Conservation (phyloP, 2,329 filamentous ascomycete species). For the Ceratocystis eucalypticola region DNA sequence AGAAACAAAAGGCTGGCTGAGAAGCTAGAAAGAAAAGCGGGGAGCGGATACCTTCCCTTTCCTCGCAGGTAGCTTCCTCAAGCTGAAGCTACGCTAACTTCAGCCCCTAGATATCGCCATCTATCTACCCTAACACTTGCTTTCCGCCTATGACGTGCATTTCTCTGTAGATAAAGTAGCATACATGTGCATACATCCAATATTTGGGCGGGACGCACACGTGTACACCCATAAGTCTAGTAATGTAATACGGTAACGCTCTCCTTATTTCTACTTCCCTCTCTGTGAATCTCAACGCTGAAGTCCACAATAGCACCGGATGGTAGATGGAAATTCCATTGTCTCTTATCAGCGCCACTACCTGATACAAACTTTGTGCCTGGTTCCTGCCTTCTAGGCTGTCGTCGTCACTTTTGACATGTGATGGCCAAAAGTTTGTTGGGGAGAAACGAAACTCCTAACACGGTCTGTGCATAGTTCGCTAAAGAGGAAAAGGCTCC, state of each 20-base stretch:
- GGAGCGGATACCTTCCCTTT: too few relatives aligned
- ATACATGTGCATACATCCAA: neutral
- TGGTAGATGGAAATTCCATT: neutral
- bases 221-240: neutral
- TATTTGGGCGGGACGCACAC: neutral
- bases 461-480: neutral
- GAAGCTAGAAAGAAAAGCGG: too few relatives aligned
- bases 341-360: neutral
- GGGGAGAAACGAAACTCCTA: slow-evolving; percentile 3
- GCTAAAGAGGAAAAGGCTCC: neutral
- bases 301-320: too few relatives aligned
- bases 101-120: too few relatives aligned
- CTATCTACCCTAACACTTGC: neutral
- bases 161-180: neutral
- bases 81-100: too few relatives aligned
- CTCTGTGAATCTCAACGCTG: too few relatives aligned
- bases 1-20: too few relatives aligned
- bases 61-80: too few relatives aligned
- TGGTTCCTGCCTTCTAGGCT: neutral
- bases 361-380: neutral
- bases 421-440: slow-evolving; percentile 4
- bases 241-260: neutral
- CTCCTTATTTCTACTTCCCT: neutral
- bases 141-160: neutral
- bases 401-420: neutral